These are phyloP conservation scores for Tephrocybe sp. DNA, from an alignment of 768 basidiomycete genomes.

Conservation along the genomic window DNA sequence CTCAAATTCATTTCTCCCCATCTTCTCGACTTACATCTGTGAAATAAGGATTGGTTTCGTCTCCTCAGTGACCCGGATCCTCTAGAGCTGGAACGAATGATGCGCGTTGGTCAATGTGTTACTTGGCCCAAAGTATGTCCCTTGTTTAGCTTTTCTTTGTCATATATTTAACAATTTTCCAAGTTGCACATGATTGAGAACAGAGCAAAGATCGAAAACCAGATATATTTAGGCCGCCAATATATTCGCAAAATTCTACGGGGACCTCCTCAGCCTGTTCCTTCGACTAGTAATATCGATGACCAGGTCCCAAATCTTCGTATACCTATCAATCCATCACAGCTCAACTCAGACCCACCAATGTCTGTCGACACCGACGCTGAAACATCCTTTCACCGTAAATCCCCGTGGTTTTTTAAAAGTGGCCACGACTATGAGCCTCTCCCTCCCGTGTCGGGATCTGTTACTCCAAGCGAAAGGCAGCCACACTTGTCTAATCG, in stretches of 20 bases:
- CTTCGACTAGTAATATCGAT: conserved; percentile 14
- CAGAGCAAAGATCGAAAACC: conserved; percentile 78
- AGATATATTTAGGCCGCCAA: conserved; percentile 78
- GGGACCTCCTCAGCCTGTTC: conserved; percentile 24
- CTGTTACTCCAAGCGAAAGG: conserved; percentile 28
- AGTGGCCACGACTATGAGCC: conserved; percentile 38
- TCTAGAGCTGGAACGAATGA: conserved; percentile 80
- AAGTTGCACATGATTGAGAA: conserved; percentile 95
- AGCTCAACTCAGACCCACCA: conserved; percentile 47
- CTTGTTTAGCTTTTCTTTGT: neutral
- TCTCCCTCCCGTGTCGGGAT: conserved; percentile 30
- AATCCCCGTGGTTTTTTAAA: conserved; percentile 53
- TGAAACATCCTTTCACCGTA: conserved; percentile 64
- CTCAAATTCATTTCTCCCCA: neutral
- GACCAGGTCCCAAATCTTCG: conserved; percentile 11
- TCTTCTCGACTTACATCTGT: conserved; percentile 3
- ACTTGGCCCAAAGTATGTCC: conserved; percentile 91
- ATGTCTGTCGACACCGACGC: conserved; percentile 79
- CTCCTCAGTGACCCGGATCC: conserved; percentile 84
- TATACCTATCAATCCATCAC: conserved; percentile 27
- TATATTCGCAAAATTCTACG: conserved; percentile 58
- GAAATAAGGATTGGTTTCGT: conserved; percentile 73
- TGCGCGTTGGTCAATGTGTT: conserved; percentile 80
- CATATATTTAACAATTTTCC: neutral
- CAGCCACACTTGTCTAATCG: conserved; percentile 34